Base-by-base conservation (phyloP, 129 eudicot genomes). In the Tanacetum coccineum region DNA sequence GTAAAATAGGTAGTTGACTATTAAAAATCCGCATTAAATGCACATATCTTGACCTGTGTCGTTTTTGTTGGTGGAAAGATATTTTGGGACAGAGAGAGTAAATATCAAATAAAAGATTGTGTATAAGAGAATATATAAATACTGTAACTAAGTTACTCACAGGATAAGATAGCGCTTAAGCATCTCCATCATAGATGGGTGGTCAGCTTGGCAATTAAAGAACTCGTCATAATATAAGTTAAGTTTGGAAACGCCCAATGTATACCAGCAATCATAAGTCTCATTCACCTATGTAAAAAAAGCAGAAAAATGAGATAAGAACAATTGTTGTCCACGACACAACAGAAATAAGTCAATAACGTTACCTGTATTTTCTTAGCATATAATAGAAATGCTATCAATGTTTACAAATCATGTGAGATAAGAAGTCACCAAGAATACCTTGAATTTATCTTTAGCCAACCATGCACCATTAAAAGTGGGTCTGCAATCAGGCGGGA, bases 261-360 rank as follows among this genome's bases (percentile, higher is more conserved):
- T 82, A 76, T 94, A 94, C 96, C 96, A 87, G 81, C 99, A 94
- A 49, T 94, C 90, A 59, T 89, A 94, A 42, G 95, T 89, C 67
- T 80, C 90, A 81, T 94, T 94, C 62, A 94, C 97, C 99, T 94
- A 46, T 4, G 25, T 3, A 66, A 59, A n/a, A 58, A 64, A 75
- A 76, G 46, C 15, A 30, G 36, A 48, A 48, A 66, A 8, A 13
- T 15, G 62, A 22, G 55, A 62, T 48, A 13, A 26, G 8, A 22
- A 36, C 42, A 2, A 36, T 36, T 36, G 42, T 7, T 36, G 42
- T 36, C 42, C 42, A 36, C 10, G 42, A 7, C 9, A 36, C 0
- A 36, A 36, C 42, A 36, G 10, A 36, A 36, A 36, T 6, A 36
- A 36, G 42, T 7, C 10, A 7, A 36, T 36, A 36, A 6, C 40